Conservation (phyloP, 495 filamentous ascomycete species). For the Penicillium ochrochloron region DNA sequence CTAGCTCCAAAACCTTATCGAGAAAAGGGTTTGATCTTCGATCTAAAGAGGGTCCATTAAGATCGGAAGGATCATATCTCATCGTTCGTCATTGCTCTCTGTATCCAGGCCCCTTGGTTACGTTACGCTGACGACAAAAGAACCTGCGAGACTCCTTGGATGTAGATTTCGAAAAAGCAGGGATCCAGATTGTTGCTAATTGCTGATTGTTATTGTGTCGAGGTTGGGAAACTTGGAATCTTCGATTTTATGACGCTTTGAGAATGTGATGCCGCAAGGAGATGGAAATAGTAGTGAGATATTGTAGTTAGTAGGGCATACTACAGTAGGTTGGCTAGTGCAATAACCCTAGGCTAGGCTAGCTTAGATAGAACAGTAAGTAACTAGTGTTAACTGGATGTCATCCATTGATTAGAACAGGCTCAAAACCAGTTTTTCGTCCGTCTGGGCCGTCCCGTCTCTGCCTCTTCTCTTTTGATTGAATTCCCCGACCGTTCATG, state of each 20-base stretch:
- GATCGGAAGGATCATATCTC: background rate
- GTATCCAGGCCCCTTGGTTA: background rate
- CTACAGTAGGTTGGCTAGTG: background rate
- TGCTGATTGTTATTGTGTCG: background rate
- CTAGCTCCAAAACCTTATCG: background rate
- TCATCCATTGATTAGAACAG: background rate
- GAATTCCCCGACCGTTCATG: background rate
- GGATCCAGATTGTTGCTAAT: background rate
- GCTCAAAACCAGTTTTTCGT: constrained; percentile 1
- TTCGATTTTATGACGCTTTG: background rate
- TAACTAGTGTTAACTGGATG: background rate
- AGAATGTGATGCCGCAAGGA: constrained; percentile 4
- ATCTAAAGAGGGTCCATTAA: background rate
- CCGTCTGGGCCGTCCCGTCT: background rate
- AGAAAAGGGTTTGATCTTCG: constrained; percentile 1
- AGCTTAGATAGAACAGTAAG: background rate
- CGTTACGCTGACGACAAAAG: constrained; percentile 5
- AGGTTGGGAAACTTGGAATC: background rate
- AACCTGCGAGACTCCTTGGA: background rate
- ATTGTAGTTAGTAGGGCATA: background rate
- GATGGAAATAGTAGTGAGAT: background rate
- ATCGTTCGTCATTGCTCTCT: constrained; percentile 1
- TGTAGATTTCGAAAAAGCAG: background rate
- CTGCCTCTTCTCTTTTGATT: background rate
- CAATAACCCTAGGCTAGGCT: background rate